Evolutionary conservation across 2,329 filamentous ascomycete genomes (phyloP).

Genomic region (Phaeosphaeriaceae sp.): DNA sequence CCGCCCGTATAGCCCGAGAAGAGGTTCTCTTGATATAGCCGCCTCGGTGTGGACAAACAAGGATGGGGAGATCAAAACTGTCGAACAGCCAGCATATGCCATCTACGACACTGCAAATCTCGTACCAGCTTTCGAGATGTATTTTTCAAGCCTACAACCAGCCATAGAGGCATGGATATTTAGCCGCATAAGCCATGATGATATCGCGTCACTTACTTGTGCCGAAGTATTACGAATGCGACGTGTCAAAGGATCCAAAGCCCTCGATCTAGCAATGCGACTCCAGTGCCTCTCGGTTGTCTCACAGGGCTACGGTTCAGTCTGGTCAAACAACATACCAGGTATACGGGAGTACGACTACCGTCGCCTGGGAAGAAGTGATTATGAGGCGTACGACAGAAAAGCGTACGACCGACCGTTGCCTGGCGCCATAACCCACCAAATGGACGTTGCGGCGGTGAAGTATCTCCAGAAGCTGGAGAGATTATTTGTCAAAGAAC

Average conservation of each 20-base stretch:
- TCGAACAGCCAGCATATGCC: conserved; percentile 44
- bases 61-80: conserved; percentile 31
- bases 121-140: conserved; percentile 33
- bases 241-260: conserved; percentile 22
- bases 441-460: conserved; percentile 46
- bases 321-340: conserved; percentile 38
- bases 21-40: conserved; percentile 36
- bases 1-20: conserved; percentile 36
- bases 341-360: conserved; percentile 44
- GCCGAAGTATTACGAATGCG: conserved; percentile 41
- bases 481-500: conserved; percentile 36
- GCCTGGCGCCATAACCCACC: conserved; percentile 44
- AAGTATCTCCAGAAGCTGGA: conserved; percentile 41
- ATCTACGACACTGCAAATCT: conserved; percentile 41
- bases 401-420: conserved; percentile 41
- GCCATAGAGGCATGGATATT: conserved; percentile 43
- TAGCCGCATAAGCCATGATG: conserved; percentile 34
- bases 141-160: conserved; percentile 35
- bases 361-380: conserved; percentile 34
- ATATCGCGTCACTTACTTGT: conserved; percentile 39
- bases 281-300: conserved; percentile 45
- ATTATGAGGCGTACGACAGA: conserved; percentile 46
- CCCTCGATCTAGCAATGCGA: conserved; percentile 40
- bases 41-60: conserved; percentile 39
- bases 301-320: conserved; percentile 47